Evolutionary conservation across 1,284 basidiomycete genomes (phyloP).

Genomic region (Leucoagaricus sp.): DNA sequence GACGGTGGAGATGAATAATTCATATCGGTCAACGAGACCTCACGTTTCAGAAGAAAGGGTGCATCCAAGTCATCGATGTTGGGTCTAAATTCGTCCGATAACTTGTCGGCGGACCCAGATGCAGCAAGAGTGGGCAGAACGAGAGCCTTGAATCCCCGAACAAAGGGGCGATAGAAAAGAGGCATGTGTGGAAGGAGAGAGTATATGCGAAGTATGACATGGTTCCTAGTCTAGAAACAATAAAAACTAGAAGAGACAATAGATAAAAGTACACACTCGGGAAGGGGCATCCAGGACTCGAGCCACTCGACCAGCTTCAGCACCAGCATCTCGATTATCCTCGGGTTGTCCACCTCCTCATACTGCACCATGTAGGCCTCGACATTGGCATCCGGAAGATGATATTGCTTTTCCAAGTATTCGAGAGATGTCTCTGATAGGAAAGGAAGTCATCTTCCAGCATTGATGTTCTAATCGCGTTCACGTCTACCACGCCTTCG

Average conservation of each 20-base stretch:
- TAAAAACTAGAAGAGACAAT: background rate
- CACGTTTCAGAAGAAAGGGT: constrained; percentile 64
- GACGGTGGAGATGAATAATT: constrained; percentile 79
- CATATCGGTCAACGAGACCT: constrained; percentile 83
- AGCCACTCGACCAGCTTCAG: constrained; percentile 66
- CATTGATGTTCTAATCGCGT: constrained; percentile 50
- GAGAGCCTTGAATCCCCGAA: constrained; percentile 63
- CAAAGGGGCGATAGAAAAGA: constrained; percentile 74
- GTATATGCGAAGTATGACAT: constrained; percentile 60
- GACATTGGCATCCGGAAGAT: constrained; percentile 62
- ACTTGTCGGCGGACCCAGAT: constrained; percentile 27
- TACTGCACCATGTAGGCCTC: constrained; percentile 56
- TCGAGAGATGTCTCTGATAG: constrained; percentile 75
- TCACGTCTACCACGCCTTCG: constrained; percentile 36
- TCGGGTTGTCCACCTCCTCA: constrained; percentile 52
- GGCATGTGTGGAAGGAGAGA: constrained; percentile 66
- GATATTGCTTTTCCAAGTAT: constrained; percentile 58
- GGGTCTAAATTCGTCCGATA: constrained; percentile 5
- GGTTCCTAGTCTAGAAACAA: constrained; percentile 52
- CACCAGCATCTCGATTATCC: constrained; percentile 52
- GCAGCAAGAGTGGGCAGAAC: constrained; percentile 57
- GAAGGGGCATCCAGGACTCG: constrained; percentile 60
- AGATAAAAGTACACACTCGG: constrained; percentile 44
- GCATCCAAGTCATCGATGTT: constrained; percentile 19
- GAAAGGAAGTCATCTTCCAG: constrained; percentile 56